Percentiles rank a stretch among this genome's conserved stretches.
phyloP scores from a whole-genome alignment of 148 eudicot species.

The Rhododendron ovatum region DNA sequence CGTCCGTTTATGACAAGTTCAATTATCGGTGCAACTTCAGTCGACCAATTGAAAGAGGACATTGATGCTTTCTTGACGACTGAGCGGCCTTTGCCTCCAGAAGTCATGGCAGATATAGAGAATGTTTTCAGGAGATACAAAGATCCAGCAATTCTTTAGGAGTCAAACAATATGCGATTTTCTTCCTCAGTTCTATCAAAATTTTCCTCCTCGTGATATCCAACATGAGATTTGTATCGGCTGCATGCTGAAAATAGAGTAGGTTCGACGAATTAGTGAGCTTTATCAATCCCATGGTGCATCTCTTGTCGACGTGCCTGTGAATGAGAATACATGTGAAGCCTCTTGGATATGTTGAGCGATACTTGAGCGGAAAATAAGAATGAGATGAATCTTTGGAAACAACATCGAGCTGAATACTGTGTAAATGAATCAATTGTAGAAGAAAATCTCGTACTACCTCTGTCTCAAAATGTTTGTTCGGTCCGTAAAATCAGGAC shows the following conservation, averaged over 20 bases:
- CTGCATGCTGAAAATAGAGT: background rate
- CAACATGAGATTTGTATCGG: background rate
- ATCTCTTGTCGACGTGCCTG: background rate
- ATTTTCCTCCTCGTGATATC: background rate
- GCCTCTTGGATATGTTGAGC: background rate
- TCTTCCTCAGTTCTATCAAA: background rate
- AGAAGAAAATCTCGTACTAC: background rate
- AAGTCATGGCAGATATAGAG: conserved; percentile 67
- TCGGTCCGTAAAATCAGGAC: no score
- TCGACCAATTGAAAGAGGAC: conserved; percentile 80
- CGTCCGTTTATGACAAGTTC: conserved; percentile 85
- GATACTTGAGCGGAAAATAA: background rate
- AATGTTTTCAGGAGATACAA: conserved; percentile 72
- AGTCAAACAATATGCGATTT: background rate
- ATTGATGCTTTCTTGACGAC: conserved; percentile 67
- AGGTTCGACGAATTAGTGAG: background rate
- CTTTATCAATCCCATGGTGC: background rate
- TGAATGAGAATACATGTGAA: background rate
- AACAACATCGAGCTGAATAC: background rate
- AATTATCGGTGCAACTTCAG: conserved; percentile 83
- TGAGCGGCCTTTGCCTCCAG: conserved; percentile 60
- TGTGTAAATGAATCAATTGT: background rate
- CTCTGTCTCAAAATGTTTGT: no score
- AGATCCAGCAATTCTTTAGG: conserved; percentile 71
- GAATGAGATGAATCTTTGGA: background rate